These are phyloP conservation scores for Verticillium zaregamsianum DNA, from an alignment of 2,329 filamentous ascomycete species.

Conservation along the genomic window DNA sequence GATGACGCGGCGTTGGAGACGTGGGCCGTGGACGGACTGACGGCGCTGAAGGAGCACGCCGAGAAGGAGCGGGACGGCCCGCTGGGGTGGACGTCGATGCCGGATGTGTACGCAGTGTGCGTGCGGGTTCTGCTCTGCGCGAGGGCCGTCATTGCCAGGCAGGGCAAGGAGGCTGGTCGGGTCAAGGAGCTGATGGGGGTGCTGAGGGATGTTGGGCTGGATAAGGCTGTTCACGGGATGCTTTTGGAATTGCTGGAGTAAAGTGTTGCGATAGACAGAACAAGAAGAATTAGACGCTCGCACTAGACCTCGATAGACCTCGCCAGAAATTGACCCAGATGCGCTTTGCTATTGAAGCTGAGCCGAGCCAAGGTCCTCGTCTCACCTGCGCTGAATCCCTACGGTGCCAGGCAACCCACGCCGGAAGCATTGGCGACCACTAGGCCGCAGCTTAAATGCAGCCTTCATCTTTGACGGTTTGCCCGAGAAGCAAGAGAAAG, in stretches of 20 bases:
- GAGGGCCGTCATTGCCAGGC: conserved; percentile 22
- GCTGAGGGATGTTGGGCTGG: conserved; percentile 6
- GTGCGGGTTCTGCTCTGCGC: conserved; percentile 39
- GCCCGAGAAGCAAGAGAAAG: too few relatives aligned
- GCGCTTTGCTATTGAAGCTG: too few relatives aligned
- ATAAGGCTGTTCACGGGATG: conserved; percentile 10
- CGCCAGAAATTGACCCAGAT: not conserved
- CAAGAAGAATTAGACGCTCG: not conserved
- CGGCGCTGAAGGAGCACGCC: conserved; percentile 29
- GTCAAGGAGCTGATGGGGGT: conserved; percentile 1
- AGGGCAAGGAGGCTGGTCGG: not conserved
- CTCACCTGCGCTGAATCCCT: too few relatives aligned
- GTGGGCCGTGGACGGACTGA: conserved; percentile 51
- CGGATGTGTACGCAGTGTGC: conserved; percentile 62
- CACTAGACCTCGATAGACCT: not conserved
- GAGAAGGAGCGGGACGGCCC: conserved; percentile 51
- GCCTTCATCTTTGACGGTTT: too few relatives aligned
- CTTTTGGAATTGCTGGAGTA: conserved; percentile 9
- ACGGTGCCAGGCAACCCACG: too few relatives aligned
- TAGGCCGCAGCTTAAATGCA: too few relatives aligned
- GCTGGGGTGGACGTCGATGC: conserved; percentile 68
- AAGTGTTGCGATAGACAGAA: not conserved
- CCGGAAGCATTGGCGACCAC: too few relatives aligned
- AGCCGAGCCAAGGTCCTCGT: too few relatives aligned
- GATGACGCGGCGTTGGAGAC: conserved; percentile 20